A percentile compares a stretch with the other conserved stretches of the same genome.
These are phyloP conservation scores for Pseudoperonospora humuli DNA, from an alignment of 352 stramenopile species.

Conservation along the genomic window DNA sequence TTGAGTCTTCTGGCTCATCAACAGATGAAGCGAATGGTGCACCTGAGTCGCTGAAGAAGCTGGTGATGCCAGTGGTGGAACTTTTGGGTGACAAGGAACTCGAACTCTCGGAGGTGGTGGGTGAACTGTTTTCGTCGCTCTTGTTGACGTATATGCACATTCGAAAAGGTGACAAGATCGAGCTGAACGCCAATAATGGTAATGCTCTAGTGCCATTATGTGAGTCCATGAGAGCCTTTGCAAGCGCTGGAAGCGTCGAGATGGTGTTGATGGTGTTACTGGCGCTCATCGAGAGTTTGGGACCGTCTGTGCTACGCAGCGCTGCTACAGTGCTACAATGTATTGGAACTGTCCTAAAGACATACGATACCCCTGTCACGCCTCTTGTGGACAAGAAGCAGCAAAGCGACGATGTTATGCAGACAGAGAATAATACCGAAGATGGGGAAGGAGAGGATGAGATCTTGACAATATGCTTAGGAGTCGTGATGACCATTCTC, in stretches of 20 bases:
- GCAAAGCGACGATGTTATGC: conserved; percentile 1
- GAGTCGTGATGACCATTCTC: conserved; percentile 71
- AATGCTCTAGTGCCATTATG: conserved; percentile 16
- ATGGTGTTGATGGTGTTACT: conserved; percentile 59
- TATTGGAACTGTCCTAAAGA: conserved; percentile 60
- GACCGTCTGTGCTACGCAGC: conserved; percentile 65
- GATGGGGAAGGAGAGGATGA: conserved; percentile 52
- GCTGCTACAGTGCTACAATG: conserved; percentile 55
- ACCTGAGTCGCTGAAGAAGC: conserved; percentile 21
- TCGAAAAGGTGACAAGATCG: conserved; percentile 18
- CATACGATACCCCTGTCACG: conserved; percentile 30
- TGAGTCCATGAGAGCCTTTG: conserved; percentile 27
- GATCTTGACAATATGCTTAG: conserved; percentile 71
- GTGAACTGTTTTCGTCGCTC: conserved; percentile 67
- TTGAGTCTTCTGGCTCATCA: neutral
- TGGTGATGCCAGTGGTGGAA: conserved; percentile 43
- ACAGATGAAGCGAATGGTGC: conserved; percentile 6
- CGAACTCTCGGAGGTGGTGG: conserved; percentile 53
- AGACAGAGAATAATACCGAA: conserved; percentile 17
- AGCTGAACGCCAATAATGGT: neutral
- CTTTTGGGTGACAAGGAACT: conserved; percentile 57
- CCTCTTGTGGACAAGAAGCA: conserved; percentile 29
- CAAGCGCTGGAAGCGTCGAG: conserved; percentile 33
- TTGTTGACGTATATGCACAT: conserved; percentile 74
- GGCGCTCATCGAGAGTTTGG: conserved; percentile 62